Conservation (phyloP, 129 eudicot genomes). For the Helichrysum umbraculigerum region DNA sequence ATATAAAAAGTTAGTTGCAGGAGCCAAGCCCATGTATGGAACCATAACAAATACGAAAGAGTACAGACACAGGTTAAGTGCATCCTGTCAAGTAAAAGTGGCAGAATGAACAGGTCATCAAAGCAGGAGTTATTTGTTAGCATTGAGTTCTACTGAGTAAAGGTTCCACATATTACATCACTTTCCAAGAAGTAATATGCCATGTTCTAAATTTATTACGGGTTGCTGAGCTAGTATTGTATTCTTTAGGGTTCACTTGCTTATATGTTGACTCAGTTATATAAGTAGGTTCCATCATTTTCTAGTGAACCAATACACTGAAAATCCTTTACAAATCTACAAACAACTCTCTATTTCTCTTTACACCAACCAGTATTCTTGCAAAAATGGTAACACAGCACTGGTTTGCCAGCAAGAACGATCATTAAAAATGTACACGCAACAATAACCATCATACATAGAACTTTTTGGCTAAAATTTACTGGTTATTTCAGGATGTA, state of each 20-base stretch:
- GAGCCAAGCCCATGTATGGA: not conserved
- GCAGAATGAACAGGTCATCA: not conserved
- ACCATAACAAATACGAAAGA: not conserved
- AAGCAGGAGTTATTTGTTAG: not conserved
- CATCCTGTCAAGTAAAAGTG: not conserved
- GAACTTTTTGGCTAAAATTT: not conserved
- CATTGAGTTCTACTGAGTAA: not conserved
- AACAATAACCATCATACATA: conserved; percentile 1
- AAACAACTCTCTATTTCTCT: not conserved
- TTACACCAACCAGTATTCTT: not conserved
- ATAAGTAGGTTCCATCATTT: not conserved
- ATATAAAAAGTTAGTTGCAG: not conserved
- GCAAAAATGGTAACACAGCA: not conserved
- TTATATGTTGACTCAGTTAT: not conserved
- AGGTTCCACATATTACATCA: not conserved
- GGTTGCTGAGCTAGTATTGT: not conserved
- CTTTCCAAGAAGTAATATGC: not conserved
- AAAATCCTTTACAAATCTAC: not conserved
- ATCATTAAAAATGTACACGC: not conserved
- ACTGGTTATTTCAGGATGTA: not conserved
- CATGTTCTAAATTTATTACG: too few species aligned
- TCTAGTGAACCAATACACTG: not conserved
- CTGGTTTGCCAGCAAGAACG: not conserved
- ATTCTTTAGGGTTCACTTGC: not conserved
- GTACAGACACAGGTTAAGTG: not conserved